Conservation (phyloP, 345 rosid genomes). For the Laguncularia racemosa region DNA sequence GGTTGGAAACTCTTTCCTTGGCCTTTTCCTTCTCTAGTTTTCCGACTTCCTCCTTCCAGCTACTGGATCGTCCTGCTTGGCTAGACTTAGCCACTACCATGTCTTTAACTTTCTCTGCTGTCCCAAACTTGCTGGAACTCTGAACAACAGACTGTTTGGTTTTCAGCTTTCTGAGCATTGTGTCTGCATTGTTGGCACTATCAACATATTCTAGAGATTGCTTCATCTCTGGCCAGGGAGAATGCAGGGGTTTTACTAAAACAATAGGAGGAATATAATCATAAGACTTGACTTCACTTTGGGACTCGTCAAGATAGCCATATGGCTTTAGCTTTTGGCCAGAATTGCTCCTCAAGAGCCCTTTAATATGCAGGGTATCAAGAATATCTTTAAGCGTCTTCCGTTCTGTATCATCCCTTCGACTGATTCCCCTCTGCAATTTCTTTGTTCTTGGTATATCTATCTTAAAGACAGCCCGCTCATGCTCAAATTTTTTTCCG, state of each 20-base stretch:
- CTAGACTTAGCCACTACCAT: slow-evolving; percentile 16
- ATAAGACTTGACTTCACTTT: not conserved
- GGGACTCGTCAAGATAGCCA: slow-evolving; percentile 6
- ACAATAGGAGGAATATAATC: slow-evolving; percentile 41
- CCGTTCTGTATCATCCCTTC: slow-evolving; percentile 15
- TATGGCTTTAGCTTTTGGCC: slow-evolving; percentile 12
- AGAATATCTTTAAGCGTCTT: slow-evolving; percentile 40
- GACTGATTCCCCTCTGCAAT: slow-evolving; percentile 12
- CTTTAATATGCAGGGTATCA: slow-evolving; percentile 37
- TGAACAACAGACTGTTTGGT: slow-evolving; percentile 20
- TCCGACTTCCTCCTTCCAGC: slow-evolving; percentile 10
- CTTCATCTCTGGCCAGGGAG: slow-evolving; percentile 15
- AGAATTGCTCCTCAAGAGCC: slow-evolving; percentile 27
- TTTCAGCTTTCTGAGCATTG: slow-evolving; percentile 21
- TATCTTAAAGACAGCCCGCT: slow-evolving; percentile 19
- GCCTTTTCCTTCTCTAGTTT: slow-evolving; percentile 29
- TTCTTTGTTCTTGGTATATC: slow-evolving; percentile 32
- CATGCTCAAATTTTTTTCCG: slow-evolving; percentile 15
- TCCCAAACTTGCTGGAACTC: slow-evolving; percentile 5
- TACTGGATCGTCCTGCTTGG: slow-evolving; percentile 26
- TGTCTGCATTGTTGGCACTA: slow-evolving; percentile 11
- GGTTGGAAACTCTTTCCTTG: slow-evolving; percentile 23
- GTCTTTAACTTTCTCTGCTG: slow-evolving; percentile 19
- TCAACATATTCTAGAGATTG: slow-evolving; percentile 16
- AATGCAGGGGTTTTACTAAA: slow-evolving; percentile 48